Evolutionary conservation across 1,284 basidiomycete species (phyloP).

Genomic region (Clitocybe nebularis): DNA sequence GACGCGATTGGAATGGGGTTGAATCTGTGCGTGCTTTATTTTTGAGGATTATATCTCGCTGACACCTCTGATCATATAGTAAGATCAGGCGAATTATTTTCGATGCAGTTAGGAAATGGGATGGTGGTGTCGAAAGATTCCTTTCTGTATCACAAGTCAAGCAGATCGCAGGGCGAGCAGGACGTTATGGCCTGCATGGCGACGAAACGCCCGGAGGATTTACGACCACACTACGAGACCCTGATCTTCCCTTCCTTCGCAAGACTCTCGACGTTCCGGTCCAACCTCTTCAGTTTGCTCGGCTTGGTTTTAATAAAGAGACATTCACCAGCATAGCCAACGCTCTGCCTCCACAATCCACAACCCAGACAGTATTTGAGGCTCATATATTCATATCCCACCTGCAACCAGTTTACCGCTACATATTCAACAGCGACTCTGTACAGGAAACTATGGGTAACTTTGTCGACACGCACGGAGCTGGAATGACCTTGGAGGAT

Average conservation of each 20-base stretch:
- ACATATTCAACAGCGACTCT: conserved; percentile 23
- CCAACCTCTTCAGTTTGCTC: conserved; percentile 24
- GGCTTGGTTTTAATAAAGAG: conserved; percentile 16
- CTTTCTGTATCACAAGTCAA: conserved; percentile 85
- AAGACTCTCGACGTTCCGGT: conserved; percentile 24
- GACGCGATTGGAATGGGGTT: conserved; percentile 96
- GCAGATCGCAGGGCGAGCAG: conserved; percentile 95
- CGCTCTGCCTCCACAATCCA: conserved; percentile 35
- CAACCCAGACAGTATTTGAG: conserved; percentile 36
- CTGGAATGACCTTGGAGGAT: conserved; percentile 45
- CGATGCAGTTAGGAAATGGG: conserved; percentile 70
- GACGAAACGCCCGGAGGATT: conserved; percentile 51
- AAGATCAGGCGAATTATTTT: conserved; percentile 94
- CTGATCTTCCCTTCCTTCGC: conserved; percentile 65
- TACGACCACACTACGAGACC: conserved; percentile 69
- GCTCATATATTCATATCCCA: conserved; percentile 47
- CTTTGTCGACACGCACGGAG: conserved; percentile 41
- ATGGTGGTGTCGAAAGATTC: conserved; percentile 49
- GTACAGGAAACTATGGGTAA: conserved; percentile 30
- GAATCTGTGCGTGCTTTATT: conserved; percentile 68
- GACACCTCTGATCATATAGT: conserved; percentile 34
- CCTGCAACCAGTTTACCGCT: conserved; percentile 44
- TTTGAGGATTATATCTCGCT: not conserved
- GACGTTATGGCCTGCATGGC: conserved; percentile 79
- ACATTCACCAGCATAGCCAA: conserved; percentile 19